Conservation (phyloP, 768 basidiomycete species). For the Grammothele lineata region DNA sequence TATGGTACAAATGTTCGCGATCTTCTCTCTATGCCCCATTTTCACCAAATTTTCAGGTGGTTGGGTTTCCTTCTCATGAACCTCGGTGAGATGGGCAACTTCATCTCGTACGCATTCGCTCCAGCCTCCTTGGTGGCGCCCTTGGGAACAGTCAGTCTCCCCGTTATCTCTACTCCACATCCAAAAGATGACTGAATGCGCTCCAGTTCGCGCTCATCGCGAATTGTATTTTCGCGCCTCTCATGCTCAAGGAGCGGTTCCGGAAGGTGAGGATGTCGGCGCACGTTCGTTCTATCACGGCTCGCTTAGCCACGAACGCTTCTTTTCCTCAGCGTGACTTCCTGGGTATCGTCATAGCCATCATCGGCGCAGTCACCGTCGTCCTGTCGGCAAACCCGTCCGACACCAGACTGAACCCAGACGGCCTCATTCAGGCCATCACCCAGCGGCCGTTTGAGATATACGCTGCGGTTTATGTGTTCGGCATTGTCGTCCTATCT, state of each 20-base stretch:
- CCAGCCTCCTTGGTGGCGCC: constrained; percentile 94
- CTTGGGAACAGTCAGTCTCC: constrained; percentile 75
- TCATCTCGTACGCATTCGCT: constrained; percentile 85
- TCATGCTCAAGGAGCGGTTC: constrained; percentile 80
- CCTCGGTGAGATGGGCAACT: constrained; percentile 86
- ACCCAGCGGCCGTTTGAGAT: constrained; percentile 68
- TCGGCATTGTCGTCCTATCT: constrained; percentile 52
- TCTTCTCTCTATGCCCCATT: neutral
- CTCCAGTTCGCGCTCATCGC: constrained; percentile 84
- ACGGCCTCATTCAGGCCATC: constrained; percentile 64
- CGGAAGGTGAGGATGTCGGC: constrained; percentile 67
- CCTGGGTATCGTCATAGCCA: constrained; percentile 72
- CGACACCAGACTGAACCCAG: constrained; percentile 64
- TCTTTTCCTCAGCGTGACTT: constrained; percentile 56
- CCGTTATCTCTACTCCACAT: constrained; percentile 3
- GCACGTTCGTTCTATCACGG: constrained; percentile 4
- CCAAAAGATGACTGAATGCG: neutral
- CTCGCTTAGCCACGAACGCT: neutral
- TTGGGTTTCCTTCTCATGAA: constrained; percentile 85
- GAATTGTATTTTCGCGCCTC: constrained; percentile 90
- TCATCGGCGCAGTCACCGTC: constrained; percentile 90
- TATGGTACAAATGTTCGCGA: constrained; percentile 50
- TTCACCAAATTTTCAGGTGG: constrained; percentile 66
- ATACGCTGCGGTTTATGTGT: constrained; percentile 64
- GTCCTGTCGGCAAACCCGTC: constrained; percentile 76